phyloP scores from a whole-genome alignment of 2,329 filamentous ascomycete species.

The Colletotrichum sansevieriae region DNA sequence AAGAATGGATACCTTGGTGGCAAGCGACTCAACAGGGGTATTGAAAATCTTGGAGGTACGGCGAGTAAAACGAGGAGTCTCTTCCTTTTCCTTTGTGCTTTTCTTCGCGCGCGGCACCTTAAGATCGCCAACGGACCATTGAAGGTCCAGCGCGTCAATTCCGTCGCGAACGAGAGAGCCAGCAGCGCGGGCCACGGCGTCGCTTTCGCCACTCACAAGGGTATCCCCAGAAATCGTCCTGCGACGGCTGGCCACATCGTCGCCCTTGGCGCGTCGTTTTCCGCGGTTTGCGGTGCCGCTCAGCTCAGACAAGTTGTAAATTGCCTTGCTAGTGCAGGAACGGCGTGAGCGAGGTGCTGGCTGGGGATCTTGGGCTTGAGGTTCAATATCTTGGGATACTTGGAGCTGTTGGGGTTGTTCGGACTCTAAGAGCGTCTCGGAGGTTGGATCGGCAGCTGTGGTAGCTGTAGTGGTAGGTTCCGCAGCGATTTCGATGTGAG shows the following conservation, averaged over 20 bases:
- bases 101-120: slow-evolving; percentile 51
- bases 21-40: slow-evolving; percentile 58
- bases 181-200: slow-evolving; percentile 37
- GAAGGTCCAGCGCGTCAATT: slow-evolving; percentile 62
- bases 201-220: slow-evolving; percentile 47
- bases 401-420: slow-evolving; percentile 35
- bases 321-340: slow-evolving; percentile 66
- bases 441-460: slow-evolving; percentile 20
- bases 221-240: slow-evolving; percentile 61
- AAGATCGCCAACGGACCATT: slow-evolving; percentile 57
- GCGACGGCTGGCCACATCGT: slow-evolving; percentile 58
- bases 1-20: slow-evolving; percentile 64
- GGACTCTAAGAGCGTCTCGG: slow-evolving; percentile 42
- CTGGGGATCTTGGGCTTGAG: slow-evolving; percentile 41
- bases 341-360: slow-evolving; percentile 65
- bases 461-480: slow-evolving; percentile 5
- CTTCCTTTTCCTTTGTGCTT: slow-evolving; percentile 51
- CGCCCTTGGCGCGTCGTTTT: slow-evolving; percentile 66
- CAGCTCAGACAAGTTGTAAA: slow-evolving; percentile 76
- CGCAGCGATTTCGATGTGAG: slow-evolving; percentile 34
- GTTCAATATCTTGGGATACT: no score
- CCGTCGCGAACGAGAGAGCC: slow-evolving; percentile 51
- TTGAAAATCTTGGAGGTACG: slow-evolving; percentile 60
- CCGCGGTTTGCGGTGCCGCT: slow-evolving; percentile 73
- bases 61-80: slow-evolving; percentile 53